phyloP scores from a whole-genome alignment of 208 protist species.

The Crithidia sp. region DNA sequence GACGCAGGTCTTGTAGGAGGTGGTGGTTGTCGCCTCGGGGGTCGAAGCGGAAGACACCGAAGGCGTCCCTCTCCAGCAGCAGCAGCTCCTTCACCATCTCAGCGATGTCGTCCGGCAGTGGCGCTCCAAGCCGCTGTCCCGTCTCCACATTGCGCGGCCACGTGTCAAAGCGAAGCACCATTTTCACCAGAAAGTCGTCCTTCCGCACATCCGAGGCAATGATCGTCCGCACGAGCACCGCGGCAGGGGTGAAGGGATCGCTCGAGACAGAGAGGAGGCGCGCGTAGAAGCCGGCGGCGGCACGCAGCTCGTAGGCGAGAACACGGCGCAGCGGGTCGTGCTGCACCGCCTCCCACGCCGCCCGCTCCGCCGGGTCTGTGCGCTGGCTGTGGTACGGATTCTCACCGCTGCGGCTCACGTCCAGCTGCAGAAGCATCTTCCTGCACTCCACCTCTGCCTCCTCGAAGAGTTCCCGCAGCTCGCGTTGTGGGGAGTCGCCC shows the following conservation, averaged over 20 bases:
- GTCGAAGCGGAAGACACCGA: conserved; percentile 83
- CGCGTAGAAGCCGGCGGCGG: conserved; percentile 72
- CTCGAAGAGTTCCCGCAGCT: conserved; percentile 79
- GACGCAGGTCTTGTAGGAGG: conserved; percentile 69
- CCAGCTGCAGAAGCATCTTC: conserved; percentile 53
- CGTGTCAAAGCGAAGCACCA: conserved; percentile 57
- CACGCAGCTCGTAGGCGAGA: conserved; percentile 76
- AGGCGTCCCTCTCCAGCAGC: conserved; percentile 82
- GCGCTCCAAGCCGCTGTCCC: conserved; percentile 35
- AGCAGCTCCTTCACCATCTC: conserved; percentile 80
- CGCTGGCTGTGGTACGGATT: conserved; percentile 1
- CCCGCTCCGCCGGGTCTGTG: conserved; percentile 27
- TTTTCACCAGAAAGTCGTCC: conserved; percentile 54
- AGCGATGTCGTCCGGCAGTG: conserved; percentile 38
- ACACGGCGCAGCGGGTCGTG: conserved; percentile 64
- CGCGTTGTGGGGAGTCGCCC: conserved; percentile 67
- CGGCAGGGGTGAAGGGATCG: conserved; percentile 45
- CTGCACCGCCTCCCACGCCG: conserved; percentile 41
- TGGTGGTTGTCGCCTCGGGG: conserved; percentile 74
- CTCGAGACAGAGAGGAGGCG: conserved; percentile 59
- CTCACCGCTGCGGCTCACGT: conserved; percentile 11
- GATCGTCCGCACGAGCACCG: conserved; percentile 63
- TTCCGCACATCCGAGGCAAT: conserved; percentile 75
- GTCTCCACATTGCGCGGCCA: conserved; percentile 53
- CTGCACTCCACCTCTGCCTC: conserved; percentile 68